Conservation (phyloP, 495 filamentous ascomycete species). For the Aspergillus ostianus region DNA sequence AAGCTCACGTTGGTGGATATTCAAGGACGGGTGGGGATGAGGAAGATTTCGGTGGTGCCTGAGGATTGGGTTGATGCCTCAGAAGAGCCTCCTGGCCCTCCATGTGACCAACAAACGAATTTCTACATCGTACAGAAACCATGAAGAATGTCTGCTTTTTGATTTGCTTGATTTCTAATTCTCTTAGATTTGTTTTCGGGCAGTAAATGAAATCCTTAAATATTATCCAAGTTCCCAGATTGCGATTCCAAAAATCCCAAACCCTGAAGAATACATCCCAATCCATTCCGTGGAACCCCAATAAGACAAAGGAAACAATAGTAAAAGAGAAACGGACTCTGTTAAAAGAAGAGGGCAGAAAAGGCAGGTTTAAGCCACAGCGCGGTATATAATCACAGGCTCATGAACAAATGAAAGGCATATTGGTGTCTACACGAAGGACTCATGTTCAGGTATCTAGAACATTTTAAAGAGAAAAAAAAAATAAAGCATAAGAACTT, state of each 20-base stretch:
- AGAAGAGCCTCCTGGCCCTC: constrained; percentile 1
- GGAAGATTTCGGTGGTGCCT: not conserved
- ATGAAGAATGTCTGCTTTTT: not conserved
- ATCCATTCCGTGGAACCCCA: constrained; percentile 5
- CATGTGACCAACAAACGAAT: not conserved
- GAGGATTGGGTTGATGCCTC: not conserved
- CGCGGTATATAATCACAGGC: constrained; percentile 26
- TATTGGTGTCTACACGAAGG: constrained; percentile 18
- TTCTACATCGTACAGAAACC: not conserved
- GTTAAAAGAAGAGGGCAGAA: not conserved
- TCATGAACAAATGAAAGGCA: constrained; percentile 27
- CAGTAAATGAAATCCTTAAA: constrained; percentile 5
- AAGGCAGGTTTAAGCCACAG: not conserved
- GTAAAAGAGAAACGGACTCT: constrained; percentile 8
- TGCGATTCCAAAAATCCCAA: not conserved
- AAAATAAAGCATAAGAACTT: constrained; percentile 7
- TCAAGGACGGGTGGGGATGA: not conserved
- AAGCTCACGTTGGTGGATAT: not conserved
- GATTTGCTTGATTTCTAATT: not conserved
- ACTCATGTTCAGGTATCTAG: constrained; percentile 12
- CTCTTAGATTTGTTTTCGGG: constrained; percentile 2
- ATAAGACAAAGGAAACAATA: constrained; percentile 5
- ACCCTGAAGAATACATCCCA: constrained; percentile 3
- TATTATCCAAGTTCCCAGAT: constrained; percentile 6
- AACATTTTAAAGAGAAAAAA: constrained; percentile 7